phyloP scores from a whole-genome alignment of 2,329 filamentous ascomycete genomes.

The Nigrospora osmanthi region DNA sequence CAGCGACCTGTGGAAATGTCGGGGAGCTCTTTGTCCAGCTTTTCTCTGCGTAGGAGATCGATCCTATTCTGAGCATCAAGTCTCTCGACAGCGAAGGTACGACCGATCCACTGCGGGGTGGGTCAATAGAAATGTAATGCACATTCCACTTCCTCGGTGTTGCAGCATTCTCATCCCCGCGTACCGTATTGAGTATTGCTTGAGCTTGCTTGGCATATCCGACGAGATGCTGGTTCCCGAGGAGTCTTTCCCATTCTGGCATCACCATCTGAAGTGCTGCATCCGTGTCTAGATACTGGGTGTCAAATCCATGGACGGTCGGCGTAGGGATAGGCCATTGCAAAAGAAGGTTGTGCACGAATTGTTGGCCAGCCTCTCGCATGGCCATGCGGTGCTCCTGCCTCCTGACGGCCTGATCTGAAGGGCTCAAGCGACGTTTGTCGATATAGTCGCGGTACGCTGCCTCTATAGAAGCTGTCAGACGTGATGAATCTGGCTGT shows the following conservation, averaged over 20 bases:
- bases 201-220: neutral
- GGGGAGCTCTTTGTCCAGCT: neutral
- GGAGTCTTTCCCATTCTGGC: neutral
- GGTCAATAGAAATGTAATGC: neutral
- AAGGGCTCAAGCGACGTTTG: neutral
- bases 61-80: neutral
- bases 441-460: neutral
- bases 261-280: neutral
- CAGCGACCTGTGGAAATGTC: neutral
- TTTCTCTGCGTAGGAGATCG: neutral
- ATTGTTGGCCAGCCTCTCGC: neutral
- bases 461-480: neutral
- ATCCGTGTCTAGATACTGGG: neutral
- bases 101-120: neutral
- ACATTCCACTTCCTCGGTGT: neutral
- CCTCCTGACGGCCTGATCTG: neutral
- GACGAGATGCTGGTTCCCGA: neutral
- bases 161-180: neutral
- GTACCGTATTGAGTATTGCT: neutral
- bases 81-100: neutral
- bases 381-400: neutral
- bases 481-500: neutral
- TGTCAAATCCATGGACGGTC: neutral
- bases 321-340: neutral
- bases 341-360: neutral